Base-by-base conservation (phyloP, 2,329 filamentous ascomycete species). In the Chaetomium sp. region DNA sequence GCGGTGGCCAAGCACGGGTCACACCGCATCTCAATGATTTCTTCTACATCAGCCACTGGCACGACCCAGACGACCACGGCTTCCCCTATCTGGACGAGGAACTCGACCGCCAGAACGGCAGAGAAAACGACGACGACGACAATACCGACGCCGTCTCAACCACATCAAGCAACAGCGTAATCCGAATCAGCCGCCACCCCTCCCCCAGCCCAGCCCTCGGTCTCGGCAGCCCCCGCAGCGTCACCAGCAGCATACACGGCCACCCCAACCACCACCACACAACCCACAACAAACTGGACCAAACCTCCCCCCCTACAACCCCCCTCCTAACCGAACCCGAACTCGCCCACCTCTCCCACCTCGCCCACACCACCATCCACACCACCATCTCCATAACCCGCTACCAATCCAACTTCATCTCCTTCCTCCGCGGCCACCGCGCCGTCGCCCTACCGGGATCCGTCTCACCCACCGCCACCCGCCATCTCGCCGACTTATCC, bases 41-140 rank as follows among this genome's bases (percentile, higher is more conserved):
- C 61, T 86, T 97, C 62, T 89, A 91, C 67, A 85, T 97, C 56
- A 92, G 89, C 0, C 91, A 97, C 69, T 89, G 85, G 73, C 91
- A 97, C 65, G 80, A 86, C 55, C 77, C 79, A 0, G 76, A 80
- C 0, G 76, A 80, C 1, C 84, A 92, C 67, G 89, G 87, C 0
- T 87, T 91, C 59, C 78, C 84, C 4, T 88, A 94, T 60, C 70
- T 92, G 0, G 88, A 95, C 57, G 85, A 89, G 38, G 72, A 71
- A 19, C 72, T 75, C 32, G 52, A 67, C 64, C 59, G 69, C 68
- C 46, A 47, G 5, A n/a, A 50, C 41, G 54, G 55, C 8, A 27
- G 19, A 27, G 19, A 27, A 27, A 52, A 57, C 38, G 59, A 54
- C 19, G 64, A 60, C 9, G 59, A 66, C n/a, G 67, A 70, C 32